Evolutionary conservation across 129 eudicot species (phyloP).

Genomic region (carrot (Daucus carota)): DH1_v3.0 NC_030383.2:60500501-60501000

Average conservation of each 20-base stretch:
- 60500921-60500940: slow-evolving; percentile 32
- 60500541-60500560: neutral
- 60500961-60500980: slow-evolving; percentile 64
- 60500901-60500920: slow-evolving; percentile 32
- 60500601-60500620: slow-evolving; percentile 24
- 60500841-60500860: slow-evolving; percentile 31
- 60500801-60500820: slow-evolving; percentile 25
- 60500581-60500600: slow-evolving; percentile 47
- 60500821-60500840: slow-evolving; percentile 41
- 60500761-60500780: slow-evolving; percentile 20
- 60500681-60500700: slow-evolving; percentile 17
- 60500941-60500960: slow-evolving; percentile 41
- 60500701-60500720: slow-evolving; percentile 25
- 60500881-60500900: slow-evolving; percentile 32
- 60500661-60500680: slow-evolving; percentile 33
- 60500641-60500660: slow-evolving; percentile 19
- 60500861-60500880: slow-evolving; percentile 40
- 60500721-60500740: slow-evolving; percentile 20
- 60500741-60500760: slow-evolving; percentile 21
- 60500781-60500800: slow-evolving; percentile 24
- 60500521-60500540: neutral
- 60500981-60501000: slow-evolving; percentile 48
- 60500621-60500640: slow-evolving; percentile 38
- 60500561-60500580: slow-evolving; percentile 14
- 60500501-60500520: neutral